Evolutionary conservation across 805 yeast species (phyloP), one percentile per base, ranked within the genome.

Genomic region (Teunomyces panamensis): DNA sequence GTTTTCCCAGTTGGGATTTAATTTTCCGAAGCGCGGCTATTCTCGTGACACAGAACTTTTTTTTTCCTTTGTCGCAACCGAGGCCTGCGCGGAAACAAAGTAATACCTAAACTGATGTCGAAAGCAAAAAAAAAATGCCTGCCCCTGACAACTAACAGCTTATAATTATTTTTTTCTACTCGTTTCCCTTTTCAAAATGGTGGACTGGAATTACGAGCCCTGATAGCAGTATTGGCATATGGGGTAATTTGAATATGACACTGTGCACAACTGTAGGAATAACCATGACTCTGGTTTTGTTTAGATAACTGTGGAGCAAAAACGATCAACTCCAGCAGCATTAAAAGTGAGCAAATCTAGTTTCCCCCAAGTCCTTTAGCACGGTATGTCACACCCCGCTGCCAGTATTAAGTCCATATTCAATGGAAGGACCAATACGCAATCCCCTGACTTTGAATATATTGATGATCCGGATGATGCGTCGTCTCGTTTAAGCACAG

Each of bases 371-470:
- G 6, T 20, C 24, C 24, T 20, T 4, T 20, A 20, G 24, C 24
- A 5, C 5, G 49, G 34, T 9, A 71, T 71, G 76, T 61, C 75
- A 32, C 71, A 71, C 48, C 73, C 75, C n/a, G 71, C 68, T 9
- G 75, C 75, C 37, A 69, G 74, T 48, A 62, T 71, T 30, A 68
- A 63, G 49, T 68, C 75, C 13, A 65, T 71, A 8, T 62, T 55
- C 47, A 67, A 71, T 47, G 75, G 77, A 1, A 64, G 59, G 39
- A 55, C 58, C 33, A 65, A 63, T 48, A 45, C 64, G 14, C 63
- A 58, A 36, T 52, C 65, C 8, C 56, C 59, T 11, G 67, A 60
- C 28, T 34, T 30, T 28, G 39, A 47, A 10, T 13, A 26, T 28
- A 29, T 34, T 45, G 39, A 35, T 34, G 54, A 51, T 16, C 46